Evolutionary conservation across 1,284 basidiomycete genomes (phyloP).

Genomic region (Trichosporon coremiiforme): DNA sequence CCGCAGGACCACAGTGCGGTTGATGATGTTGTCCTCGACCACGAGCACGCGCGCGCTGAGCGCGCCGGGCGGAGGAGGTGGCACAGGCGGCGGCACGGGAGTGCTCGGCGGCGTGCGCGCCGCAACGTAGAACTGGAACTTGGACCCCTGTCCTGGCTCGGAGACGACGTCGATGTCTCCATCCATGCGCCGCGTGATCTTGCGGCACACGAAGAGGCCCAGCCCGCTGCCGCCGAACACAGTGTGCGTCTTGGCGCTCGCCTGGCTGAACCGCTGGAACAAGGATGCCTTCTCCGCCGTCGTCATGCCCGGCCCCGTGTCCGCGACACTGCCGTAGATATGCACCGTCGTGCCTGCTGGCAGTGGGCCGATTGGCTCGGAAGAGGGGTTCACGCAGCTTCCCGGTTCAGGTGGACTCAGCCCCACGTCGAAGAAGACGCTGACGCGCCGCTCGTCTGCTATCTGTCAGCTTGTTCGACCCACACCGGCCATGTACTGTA

Average conservation of each 20-base stretch:
- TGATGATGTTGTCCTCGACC: slow-evolving; percentile 48
- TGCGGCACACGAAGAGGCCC: slow-evolving; percentile 40
- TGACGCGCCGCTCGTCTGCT: slow-evolving; percentile 39
- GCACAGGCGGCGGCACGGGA: slow-evolving; percentile 15
- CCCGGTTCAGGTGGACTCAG: slow-evolving; percentile 40
- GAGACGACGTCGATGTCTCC: slow-evolving; percentile 36
- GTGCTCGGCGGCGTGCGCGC: slow-evolving; percentile 17
- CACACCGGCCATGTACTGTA: slow-evolving; percentile 4
- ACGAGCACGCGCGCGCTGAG: slow-evolving; percentile 33
- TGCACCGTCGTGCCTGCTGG: slow-evolving; percentile 37
- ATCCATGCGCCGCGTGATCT: slow-evolving; percentile 34
- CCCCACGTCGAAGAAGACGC: slow-evolving; percentile 45
- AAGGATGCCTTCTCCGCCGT: slow-evolving; percentile 41
- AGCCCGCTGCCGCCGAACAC: slow-evolving; percentile 51
- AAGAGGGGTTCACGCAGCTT: slow-evolving; percentile 40
- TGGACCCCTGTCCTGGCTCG: slow-evolving; percentile 49
- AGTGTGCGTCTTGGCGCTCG: slow-evolving; percentile 42
- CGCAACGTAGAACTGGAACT: slow-evolving; percentile 45
- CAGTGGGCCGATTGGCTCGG: background rate
- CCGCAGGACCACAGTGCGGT: slow-evolving; percentile 36
- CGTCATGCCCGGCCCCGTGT: slow-evolving; percentile 50
- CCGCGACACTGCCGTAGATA: slow-evolving; percentile 41
- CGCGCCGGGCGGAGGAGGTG: slow-evolving; percentile 37
- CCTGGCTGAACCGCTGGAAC: slow-evolving; percentile 50
- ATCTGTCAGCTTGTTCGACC: slow-evolving; percentile 19